Evolutionary conservation across 1,284 basidiomycete genomes (phyloP).

Genomic region (Sporisorium exsertum): DNA sequence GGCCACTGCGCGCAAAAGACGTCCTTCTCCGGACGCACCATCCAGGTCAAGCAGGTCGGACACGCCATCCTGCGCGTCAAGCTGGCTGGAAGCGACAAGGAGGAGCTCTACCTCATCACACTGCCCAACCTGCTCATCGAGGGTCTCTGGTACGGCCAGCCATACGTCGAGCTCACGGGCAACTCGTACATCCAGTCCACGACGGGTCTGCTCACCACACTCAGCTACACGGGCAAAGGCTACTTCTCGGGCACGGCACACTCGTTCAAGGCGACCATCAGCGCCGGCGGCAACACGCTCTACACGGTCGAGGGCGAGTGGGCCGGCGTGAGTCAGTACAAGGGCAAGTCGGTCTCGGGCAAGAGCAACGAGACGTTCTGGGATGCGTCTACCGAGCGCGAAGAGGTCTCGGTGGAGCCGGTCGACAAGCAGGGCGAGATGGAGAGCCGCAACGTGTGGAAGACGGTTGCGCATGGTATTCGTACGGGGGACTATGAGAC

Average conservation of each 20-base stretch:
- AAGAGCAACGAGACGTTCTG: slow-evolving; percentile 71
- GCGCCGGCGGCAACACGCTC: slow-evolving; percentile 71
- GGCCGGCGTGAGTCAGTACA: slow-evolving; percentile 77
- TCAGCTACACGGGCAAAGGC: slow-evolving; percentile 87
- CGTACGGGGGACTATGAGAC: slow-evolving; percentile 88
- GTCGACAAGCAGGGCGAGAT: slow-evolving; percentile 80
- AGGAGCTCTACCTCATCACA: slow-evolving; percentile 84
- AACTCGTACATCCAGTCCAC: slow-evolving; percentile 85
- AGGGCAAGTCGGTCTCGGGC: slow-evolving; percentile 52
- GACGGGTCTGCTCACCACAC: slow-evolving; percentile 78
- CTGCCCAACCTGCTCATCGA: slow-evolving; percentile 74
- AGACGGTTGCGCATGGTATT: slow-evolving; percentile 88
- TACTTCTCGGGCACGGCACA: slow-evolving; percentile 95
- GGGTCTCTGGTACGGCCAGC: slow-evolving; percentile 72
- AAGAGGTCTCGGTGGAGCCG: slow-evolving; percentile 79
- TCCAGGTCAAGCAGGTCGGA: slow-evolving; percentile 93
- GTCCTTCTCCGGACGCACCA: slow-evolving; percentile 76
- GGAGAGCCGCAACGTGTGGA: slow-evolving; percentile 90
- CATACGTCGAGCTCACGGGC: slow-evolving; percentile 89
- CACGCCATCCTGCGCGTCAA: slow-evolving; percentile 85
- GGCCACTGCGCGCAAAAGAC: slow-evolving; percentile 98
- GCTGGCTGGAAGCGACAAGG: slow-evolving; percentile 74
- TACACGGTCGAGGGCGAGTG: slow-evolving; percentile 87
- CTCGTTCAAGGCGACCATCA: slow-evolving; percentile 85
- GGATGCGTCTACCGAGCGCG: slow-evolving; percentile 72